Evolutionary conservation across 148 eudicot genomes (phyloP), one percentile per base, ranked within the genome.

Genomic region (Limonium bicolor): DNA sequence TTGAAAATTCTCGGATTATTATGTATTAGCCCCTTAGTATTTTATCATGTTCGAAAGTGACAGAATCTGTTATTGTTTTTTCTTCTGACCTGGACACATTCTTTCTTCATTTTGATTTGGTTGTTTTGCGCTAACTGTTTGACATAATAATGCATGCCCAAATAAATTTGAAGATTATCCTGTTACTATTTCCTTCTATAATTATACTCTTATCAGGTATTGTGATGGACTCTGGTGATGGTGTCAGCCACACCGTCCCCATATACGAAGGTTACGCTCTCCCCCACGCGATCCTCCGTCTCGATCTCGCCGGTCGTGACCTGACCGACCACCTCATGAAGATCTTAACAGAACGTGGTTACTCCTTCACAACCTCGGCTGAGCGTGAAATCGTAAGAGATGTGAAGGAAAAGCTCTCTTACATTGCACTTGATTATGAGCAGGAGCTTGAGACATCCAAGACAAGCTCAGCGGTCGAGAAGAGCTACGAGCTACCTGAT

Each of bases 201-300:
- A 29, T 29, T 6, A 29, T n/a, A n/a, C n/a, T n/a, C n/a, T n/a
- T 20, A 10, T 20, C 46, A 83, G 94, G 94, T 66, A 79, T 84
- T 41, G 94, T 84, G 70, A 54, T 82, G 63, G 93, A 82, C 58
- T 82, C 83, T 35, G 80, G 94, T 36, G 94, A 83, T 66, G 94
- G 87, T 78, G 94, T 78, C 39, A 78, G 86, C 60, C 94, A 82
- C 58, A 82, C 83, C 8, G 83, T 78, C 55, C 94, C 83, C 50
- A 75, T 83, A 35, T 83, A 78, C 6, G 87, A 78, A 62, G 80
- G 94, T 14, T 78, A 78, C 15, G 82, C 94, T 33, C 80, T 78
- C 42, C 83, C 83, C 26, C 86, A 83, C 49, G 88, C 88, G 32
- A 80, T 80, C 77, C 85, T 76, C 36, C 76, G 85, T 57, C 81